Conservation (phyloP, 1,284 basidiomycete genomes). For the Tetrapyrgos nigripes region DNA sequence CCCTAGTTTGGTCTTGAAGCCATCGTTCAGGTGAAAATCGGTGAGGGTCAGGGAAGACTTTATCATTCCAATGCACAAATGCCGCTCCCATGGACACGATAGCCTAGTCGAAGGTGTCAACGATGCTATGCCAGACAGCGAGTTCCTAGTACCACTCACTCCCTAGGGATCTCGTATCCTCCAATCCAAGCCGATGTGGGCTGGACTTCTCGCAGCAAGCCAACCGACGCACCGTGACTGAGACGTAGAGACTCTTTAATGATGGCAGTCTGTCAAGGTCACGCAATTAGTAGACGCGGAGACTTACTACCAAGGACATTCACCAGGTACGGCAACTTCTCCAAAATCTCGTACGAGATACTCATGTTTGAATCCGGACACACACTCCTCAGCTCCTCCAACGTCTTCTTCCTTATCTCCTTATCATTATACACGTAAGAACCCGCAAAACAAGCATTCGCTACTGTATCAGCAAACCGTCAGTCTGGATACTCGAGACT, state of each 20-base stretch:
- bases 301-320: neutral
- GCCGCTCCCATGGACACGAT: slow-evolving; percentile 26
- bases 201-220: slow-evolving; percentile 27
- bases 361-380: slow-evolving; percentile 16
- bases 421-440: slow-evolving; percentile 16
- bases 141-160: neutral
- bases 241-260: slow-evolving; percentile 31
- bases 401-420: neutral
- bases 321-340: slow-evolving; percentile 24
- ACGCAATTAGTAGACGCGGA: too few species aligned
- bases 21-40: slow-evolving; percentile 37
- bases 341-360: slow-evolving; percentile 12
- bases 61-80: slow-evolving; percentile 26
- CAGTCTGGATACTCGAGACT: too few species aligned
- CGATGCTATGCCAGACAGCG: neutral
- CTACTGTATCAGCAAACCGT: too few species aligned
- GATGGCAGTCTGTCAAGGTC: slow-evolving; percentile 22
- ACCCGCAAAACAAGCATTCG: slow-evolving; percentile 17
- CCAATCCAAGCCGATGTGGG: neutral
- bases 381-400: slow-evolving; percentile 11
- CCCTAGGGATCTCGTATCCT: slow-evolving; percentile 6
- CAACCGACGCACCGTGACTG: slow-evolving; percentile 18
- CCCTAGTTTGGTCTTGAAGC: slow-evolving; percentile 23
- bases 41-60: slow-evolving; percentile 29
- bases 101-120: slow-evolving; percentile 17